Conservation (phyloP, 2,329 filamentous ascomycete genomes). For the Stachybotrys chartarum region DNA sequence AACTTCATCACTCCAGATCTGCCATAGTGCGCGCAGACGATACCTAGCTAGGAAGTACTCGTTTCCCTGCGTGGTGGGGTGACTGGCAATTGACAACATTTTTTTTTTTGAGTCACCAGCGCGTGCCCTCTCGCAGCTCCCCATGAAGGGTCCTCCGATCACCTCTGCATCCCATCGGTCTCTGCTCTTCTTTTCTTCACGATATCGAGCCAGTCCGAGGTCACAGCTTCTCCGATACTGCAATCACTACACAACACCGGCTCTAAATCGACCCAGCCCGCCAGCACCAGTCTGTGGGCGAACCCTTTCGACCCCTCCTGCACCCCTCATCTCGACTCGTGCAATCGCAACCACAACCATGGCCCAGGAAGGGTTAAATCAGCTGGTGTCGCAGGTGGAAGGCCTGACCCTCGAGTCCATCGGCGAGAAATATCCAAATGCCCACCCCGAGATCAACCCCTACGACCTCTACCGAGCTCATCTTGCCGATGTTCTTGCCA, state of each 20-base stretch:
- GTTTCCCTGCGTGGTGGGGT: neutral
- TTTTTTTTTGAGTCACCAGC: constrained; percentile 1
- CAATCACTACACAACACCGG: neutral
- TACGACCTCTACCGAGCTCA: constrained; percentile 75
- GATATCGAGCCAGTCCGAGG: neutral
- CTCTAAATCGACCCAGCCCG: neutral
- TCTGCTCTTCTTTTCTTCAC: neutral
- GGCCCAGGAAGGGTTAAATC: neutral
- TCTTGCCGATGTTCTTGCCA: constrained; percentile 60
- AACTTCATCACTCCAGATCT: too few relatives aligned
- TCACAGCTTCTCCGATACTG: neutral
- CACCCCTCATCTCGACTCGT: neutral
- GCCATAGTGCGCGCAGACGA: neutral
- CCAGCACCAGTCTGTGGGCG: too few relatives aligned
- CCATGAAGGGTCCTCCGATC: neutral
- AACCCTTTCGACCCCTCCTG: neutral
- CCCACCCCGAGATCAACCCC: constrained; percentile 64
- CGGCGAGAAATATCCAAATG: constrained; percentile 39
- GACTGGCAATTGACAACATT: neutral
- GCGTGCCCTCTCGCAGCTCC: neutral
- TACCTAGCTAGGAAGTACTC: neutral
- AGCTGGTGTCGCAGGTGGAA: neutral
- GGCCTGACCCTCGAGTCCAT: neutral
- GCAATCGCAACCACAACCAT: neutral
- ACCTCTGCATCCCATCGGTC: neutral